A percentile compares a stretch with the other conserved stretches of the same genome.
These are phyloP conservation scores for Pestalotiopsis sp. DNA, from an alignment of 2,329 filamentous ascomycete genomes.

Conservation along the genomic window DNA sequence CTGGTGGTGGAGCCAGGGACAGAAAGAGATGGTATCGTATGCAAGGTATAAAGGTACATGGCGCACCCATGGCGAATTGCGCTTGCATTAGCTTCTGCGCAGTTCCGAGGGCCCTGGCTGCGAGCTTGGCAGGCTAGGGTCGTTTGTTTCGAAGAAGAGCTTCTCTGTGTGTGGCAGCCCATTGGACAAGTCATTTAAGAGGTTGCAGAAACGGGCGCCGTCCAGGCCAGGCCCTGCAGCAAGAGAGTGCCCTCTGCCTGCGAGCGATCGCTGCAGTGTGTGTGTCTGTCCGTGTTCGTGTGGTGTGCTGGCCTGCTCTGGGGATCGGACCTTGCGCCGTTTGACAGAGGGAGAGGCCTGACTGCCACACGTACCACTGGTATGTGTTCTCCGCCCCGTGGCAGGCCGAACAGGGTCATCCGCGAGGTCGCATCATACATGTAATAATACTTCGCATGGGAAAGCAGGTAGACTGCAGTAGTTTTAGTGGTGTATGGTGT, in stretches of 20 bases:
- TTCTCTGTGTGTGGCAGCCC: slow-evolving; percentile 6
- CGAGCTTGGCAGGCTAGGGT: slow-evolving; percentile 3
- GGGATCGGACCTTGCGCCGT: slow-evolving; percentile 7
- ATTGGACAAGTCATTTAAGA: slow-evolving; percentile 14
- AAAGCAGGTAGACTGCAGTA: background rate
- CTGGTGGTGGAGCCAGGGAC: background rate
- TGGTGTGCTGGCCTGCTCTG: background rate
- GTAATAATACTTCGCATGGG: slow-evolving; percentile 11
- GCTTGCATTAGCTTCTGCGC: slow-evolving; percentile 12
- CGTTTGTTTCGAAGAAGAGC: slow-evolving; percentile 16
- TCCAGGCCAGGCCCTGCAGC: background rate
- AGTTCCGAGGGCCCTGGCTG: slow-evolving; percentile 6
- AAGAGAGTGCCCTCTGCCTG: background rate
- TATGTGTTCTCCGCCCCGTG: slow-evolving; percentile 4
- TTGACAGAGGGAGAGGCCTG: background rate
- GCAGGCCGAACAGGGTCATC: background rate
- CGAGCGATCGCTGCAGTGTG: slow-evolving; percentile 18
- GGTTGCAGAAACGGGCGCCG: slow-evolving; percentile 14
- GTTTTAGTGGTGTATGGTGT: background rate
- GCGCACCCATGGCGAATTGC: background rate
- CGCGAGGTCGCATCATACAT: slow-evolving; percentile 15
- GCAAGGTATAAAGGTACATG: background rate
- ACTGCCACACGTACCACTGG: background rate
- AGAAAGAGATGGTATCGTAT: background rate
- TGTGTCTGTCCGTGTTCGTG: background rate